Base-by-base conservation (phyloP, 148 eudicot genomes). In the Cornus controversa region DNA sequence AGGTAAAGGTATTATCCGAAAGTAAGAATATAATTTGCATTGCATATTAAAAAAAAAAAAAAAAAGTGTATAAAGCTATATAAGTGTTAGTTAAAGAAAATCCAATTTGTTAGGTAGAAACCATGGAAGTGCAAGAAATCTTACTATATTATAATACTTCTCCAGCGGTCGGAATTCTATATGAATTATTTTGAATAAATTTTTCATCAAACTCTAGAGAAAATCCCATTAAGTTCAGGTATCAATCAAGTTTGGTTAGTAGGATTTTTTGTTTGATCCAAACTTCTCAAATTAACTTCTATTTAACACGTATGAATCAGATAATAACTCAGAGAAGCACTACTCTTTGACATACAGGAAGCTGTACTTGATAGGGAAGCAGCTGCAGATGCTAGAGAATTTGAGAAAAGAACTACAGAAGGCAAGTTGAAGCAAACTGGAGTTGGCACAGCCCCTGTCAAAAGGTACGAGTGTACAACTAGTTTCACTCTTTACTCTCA, bases 381-480 rank as follows among this genome's bases (percentile, higher is more conserved):
- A 22, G 40, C 62, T 74, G 36, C 70, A 25, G 31, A 64, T 64
- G 47, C 26, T 66, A 54, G 67, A 69, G 67, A 31, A 27, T 54
- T 37, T 40, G 2, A 81, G 80, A 60, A 34, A 64, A 74, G 68
- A 27, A 24, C 53, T 47, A 28, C 78, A 69, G 66, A 58, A 42
- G 70, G 79, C n/a, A 67, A n/a, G 23, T n/a, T 8, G 0, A 60
- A 60, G 40, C 82, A 81, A 75, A 80, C 83, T 69, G 91, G 84
- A 82, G 79, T 73, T 29, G 60, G 50, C 72, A 83, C 24, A 79
- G 64, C 78, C 53, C 73, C 80, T 36, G 81, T 71, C 26, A 83
- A 82, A 80, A 87, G 91, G 91, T 88, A 71, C 28, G 69, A 73
- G 28, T 27, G 6, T 47, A 47, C 14, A 47, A n/a, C n/a, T n/a